phyloP scores from a whole-genome alignment of 2,329 filamentous ascomycete species.

The Curvularia sp. region DNA sequence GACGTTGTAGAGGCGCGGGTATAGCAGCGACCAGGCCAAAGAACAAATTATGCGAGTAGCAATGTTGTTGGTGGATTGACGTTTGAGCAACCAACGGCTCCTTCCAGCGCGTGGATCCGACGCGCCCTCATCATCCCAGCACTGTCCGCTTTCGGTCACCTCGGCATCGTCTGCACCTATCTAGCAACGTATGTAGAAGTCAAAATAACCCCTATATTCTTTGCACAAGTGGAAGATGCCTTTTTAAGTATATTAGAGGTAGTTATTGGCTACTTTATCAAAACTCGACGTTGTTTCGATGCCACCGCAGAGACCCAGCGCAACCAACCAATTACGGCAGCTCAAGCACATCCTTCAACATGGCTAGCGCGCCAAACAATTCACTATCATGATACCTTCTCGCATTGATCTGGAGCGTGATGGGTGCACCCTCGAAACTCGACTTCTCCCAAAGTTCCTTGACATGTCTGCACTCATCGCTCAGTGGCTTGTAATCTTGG shows the following conservation, averaged over 20 bases:
- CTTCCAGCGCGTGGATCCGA: constrained; percentile 15
- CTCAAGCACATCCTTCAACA: constrained; percentile 26
- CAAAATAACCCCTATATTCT: not conserved
- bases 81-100: constrained; percentile 15
- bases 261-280: not conserved
- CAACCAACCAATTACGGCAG: constrained; percentile 13
- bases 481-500: constrained; percentile 23
- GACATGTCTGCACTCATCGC: constrained; percentile 30
- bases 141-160: constrained; percentile 4
- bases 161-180: not conserved
- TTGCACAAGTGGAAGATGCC: not conserved
- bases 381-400: constrained; percentile 34
- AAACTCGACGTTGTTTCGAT: not conserved
- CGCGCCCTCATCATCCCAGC: constrained; percentile 11
- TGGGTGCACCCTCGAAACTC: constrained; percentile 32
- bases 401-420: constrained; percentile 31
- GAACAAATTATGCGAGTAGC: not conserved
- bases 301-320: too few species aligned
- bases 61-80: constrained; percentile 6
- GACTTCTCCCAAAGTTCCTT: constrained; percentile 29
- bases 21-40: not conserved
- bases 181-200: not conserved
- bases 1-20: not conserved
- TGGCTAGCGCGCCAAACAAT: constrained; percentile 29
- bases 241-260: not conserved